phyloP scores from a whole-genome alignment of 768 basidiomycete genomes.

The Tulasnella sp. region DNA sequence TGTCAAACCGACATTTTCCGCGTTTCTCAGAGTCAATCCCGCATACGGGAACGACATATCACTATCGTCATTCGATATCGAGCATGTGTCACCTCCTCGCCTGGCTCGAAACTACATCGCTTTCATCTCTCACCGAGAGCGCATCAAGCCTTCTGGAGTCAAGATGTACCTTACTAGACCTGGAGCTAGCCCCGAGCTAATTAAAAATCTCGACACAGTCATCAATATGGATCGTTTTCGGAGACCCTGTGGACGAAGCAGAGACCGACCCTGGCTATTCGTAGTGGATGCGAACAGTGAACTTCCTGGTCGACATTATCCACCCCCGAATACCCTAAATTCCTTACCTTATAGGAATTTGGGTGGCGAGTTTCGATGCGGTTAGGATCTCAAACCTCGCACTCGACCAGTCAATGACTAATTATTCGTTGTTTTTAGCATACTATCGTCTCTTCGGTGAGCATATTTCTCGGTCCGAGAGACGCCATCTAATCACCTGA shows the following conservation, averaged over 20 bases:
- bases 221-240: not conserved
- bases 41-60: not conserved
- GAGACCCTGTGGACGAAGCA: not conserved
- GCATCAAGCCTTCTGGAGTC: not conserved
- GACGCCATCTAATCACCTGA: no score
- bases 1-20: no score
- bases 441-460: no score
- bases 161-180: not conserved
- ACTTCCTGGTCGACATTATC: not conserved
- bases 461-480: no score
- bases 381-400: no score
- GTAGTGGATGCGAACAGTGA: not conserved
- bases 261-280: not conserved
- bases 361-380: no score
- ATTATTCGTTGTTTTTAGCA: no score
- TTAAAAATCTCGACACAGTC: not conserved
- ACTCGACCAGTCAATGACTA: no score
- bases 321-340: not conserved
- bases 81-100: constrained; percentile 9
- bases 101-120: constrained; percentile 5
- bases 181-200: not conserved
- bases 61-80: not conserved
- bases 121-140: constrained; percentile 1
- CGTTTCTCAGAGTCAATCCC: not conserved
- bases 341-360: no score